Base-by-base conservation (phyloP, 352 stramenopile species). In the Discostella stelligera region DNA sequence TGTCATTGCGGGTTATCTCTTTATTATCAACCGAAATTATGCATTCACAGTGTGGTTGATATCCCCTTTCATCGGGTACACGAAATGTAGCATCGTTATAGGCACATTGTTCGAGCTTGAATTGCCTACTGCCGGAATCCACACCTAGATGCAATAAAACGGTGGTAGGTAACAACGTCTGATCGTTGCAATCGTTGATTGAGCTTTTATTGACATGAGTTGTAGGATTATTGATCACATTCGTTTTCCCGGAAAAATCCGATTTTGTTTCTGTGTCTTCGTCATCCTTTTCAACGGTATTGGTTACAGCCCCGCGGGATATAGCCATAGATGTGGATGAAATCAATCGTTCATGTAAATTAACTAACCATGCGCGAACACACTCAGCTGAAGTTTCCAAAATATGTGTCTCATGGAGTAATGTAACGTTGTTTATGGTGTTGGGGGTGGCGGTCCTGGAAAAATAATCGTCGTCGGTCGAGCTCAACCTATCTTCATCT, bases 71-170 rank as follows among this genome's bases (percentile, higher is more conserved):
- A 74, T 94, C 89, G 0, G 85, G 80, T 39, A 89, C 79, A 25
- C 87, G 84, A 77, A 94, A 94, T 14, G 71, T 86, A 8, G 89
- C 89, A 77, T 92, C 83, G 70, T 94, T 94, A 59, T 93, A 94
- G 9, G 89, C 89, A 73, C 75, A 91, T 66, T 81, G 25, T 79
- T 94, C 89, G 10, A 94, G 37, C 52, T 90, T 78, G 75, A 90
- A 91, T 50, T 67, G 56, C 14, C 39, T 82, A 16, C 70, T 77
- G 16, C 25, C 63, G 46, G 83, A 79, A 59, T 91, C 86, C 16
- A 94, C 89, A 14, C 89, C 89, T 20, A 94, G 48, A 82, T 94
- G 89, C 20, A 94, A 53, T 14, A 90, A 62, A 16, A 91, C 53
- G 21, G 85, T 49, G 6, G 23, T 32, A 64, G n/a, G 52, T 32